phyloP scores from a whole-genome alignment of 2,329 filamentous ascomycete genomes.

The Fusarium illudens region DNA sequence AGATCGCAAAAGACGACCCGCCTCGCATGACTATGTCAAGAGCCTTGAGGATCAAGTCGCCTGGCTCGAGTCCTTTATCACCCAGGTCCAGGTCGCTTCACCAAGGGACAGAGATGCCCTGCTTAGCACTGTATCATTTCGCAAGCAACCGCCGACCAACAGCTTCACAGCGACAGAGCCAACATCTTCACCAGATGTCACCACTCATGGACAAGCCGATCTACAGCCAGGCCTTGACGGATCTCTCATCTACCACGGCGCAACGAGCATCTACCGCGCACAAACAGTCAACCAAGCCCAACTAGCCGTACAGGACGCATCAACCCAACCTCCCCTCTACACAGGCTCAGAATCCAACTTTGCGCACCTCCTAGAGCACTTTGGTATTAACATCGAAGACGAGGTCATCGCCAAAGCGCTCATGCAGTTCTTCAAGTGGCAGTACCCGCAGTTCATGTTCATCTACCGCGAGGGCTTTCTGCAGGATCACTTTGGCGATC shows the following conservation, averaged over 20 bases:
- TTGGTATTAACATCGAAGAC: constrained; percentile 36
- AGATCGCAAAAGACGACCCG: constrained; percentile 18
- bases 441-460: constrained; percentile 46
- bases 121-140: constrained; percentile 3
- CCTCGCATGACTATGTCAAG: constrained; percentile 34
- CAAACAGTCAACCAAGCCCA: constrained; percentile 10
- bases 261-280: constrained; percentile 41
- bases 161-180: neutral
- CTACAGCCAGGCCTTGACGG: constrained; percentile 18
- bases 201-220: neutral
- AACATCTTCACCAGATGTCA: neutral
- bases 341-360: constrained; percentile 18
- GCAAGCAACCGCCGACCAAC: neutral
- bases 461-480: constrained; percentile 45
- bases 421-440: constrained; percentile 41
- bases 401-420: constrained; percentile 31
- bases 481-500: constrained; percentile 34
- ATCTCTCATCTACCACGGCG: constrained; percentile 31
- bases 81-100: constrained; percentile 6
- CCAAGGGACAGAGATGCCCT: constrained; percentile 11
- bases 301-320: neutral
- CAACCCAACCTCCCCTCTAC: neutral
- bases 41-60: constrained; percentile 34
- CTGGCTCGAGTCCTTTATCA: constrained; percentile 27
- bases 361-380: constrained; percentile 32